A percentile compares a stretch with the other conserved stretches of the same genome.
Evolutionary conservation across 2,329 filamentous ascomycete species (phyloP).

Genomic region (Alternaria triticimaculans): DNA sequence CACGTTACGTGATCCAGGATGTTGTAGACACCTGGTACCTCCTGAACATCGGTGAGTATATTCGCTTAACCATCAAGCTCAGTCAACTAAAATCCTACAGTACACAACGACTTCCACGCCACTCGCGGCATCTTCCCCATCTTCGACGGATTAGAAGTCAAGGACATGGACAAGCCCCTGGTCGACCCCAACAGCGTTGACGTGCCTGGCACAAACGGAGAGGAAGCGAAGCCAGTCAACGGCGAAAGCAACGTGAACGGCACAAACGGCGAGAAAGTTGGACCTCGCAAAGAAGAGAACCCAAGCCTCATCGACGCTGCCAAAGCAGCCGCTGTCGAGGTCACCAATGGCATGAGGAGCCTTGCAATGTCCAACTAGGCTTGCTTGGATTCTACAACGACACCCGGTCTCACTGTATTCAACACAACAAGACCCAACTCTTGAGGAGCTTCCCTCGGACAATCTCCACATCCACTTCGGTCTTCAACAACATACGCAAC

Average conservation of each 20-base stretch:
- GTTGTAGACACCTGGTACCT: conserved; percentile 93
- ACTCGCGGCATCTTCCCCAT: conserved; percentile 81
- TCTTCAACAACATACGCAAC: conserved; percentile 12
- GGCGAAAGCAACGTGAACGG: conserved; percentile 17
- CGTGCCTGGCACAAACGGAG: conserved; percentile 15
- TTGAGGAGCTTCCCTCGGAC: conserved; percentile 10
- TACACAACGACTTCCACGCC: conserved; percentile 97
- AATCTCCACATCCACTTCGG: not conserved
- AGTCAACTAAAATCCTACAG: conserved; percentile 54
- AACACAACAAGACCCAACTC: conserved; percentile 39
- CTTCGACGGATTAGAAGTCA: conserved; percentile 78
- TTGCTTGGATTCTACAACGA: not conserved
- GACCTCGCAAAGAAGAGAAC: conserved; percentile 20
- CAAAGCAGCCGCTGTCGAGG: conserved; percentile 37
- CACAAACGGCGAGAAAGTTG: conserved; percentile 22
- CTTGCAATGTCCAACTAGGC: conserved; percentile 35
- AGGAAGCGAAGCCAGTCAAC: conserved; percentile 7
- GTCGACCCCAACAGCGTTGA: conserved; percentile 21
- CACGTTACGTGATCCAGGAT: conserved; percentile 77
- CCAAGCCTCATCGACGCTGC: conserved; percentile 31
- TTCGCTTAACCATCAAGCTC: not conserved
- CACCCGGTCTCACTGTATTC: conserved; percentile 39
- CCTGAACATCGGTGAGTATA: conserved; percentile 83
- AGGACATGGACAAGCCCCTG: conserved; percentile 63
- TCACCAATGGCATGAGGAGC: conserved; percentile 40